Base-by-base conservation (phyloP, 208 protist genomes). In the Leishmania tarentolae region DNA sequence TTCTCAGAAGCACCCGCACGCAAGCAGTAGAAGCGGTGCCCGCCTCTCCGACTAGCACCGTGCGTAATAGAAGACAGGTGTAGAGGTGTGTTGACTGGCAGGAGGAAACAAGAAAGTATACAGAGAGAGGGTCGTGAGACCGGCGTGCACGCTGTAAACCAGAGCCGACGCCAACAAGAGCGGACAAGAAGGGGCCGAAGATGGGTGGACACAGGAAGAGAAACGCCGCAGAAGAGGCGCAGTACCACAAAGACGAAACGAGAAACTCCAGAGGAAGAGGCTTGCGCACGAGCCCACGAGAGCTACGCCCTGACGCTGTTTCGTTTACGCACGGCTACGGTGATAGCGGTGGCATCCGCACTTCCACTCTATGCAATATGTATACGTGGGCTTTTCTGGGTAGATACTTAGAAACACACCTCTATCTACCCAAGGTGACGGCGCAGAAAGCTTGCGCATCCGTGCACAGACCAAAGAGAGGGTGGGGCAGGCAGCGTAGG, bases 151-250 rank as follows among this genome's bases (percentile, higher is more conserved):
- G 61, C 31, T 31, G 15, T 31, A 2, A 35, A 42, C 40, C 61
- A 40, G 13, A 40, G 31, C 3, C 28, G 5, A 42, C 8, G 9
- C 61, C 28, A 35, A 19, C 57, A 63, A 31, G 31, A 40, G 61
- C 15, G 6, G 6, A 40, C 9, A 31, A 68, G 40, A 42, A 31
- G 56, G 21, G 61, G 61, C 61, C 0, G 61, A 37, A 13, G 61
- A 40, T 13, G 56, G 28, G 8, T 53, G 50, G 24, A 31, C 13
- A 0, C 46, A 80, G 31, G 57, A 50, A 47, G 28, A 46, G 61
- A 56, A 76, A 52, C 19, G 17, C 31, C 69, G 47, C 44, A 84
- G 24, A 81, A 77, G 78, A 78, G 81, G 42, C 76, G n/a, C 57
- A 76, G 47, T 35, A 78, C 24, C 59, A 52, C 50, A 11, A 1